Evolutionary conservation across 1,284 basidiomycete species (phyloP).

Genomic region (Tilletia walkeri): DNA sequence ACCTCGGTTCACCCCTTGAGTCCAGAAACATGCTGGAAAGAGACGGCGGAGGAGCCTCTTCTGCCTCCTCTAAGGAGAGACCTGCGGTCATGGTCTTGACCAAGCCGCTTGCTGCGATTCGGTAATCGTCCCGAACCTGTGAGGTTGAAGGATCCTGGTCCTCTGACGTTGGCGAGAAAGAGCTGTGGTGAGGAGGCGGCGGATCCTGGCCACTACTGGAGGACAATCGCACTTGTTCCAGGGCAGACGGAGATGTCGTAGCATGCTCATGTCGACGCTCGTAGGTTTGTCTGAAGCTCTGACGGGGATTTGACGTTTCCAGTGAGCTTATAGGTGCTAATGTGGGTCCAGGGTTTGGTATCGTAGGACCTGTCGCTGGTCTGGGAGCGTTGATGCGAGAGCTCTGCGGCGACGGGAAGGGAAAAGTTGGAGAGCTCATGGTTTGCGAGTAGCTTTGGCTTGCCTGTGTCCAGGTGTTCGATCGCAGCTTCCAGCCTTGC

Average conservation of each 20-base stretch:
- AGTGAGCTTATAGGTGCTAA: too few species aligned
- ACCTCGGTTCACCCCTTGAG: not conserved
- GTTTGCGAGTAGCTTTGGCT: not conserved
- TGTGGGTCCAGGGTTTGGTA: too few species aligned
- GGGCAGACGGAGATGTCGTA: too few species aligned
- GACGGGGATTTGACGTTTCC: too few species aligned
- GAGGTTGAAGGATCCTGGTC: too few species aligned
- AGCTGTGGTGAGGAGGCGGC: not conserved
- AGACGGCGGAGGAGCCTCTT: slow-evolving; percentile 19
- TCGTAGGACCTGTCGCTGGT: too few species aligned
- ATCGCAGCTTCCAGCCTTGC: not conserved
- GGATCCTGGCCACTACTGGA: too few species aligned
- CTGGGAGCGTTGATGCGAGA: too few species aligned
- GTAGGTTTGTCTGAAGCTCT: too few species aligned
- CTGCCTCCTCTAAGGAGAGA: not conserved
- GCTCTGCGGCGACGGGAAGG: not conserved
- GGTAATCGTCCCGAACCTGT: not conserved
- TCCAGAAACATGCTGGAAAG: not conserved
- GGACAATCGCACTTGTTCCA: too few species aligned
- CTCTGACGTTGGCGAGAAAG: not conserved
- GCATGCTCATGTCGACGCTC: too few species aligned
- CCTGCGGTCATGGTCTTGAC: not conserved
- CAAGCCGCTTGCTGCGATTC: not conserved
- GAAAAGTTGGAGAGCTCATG: not conserved
- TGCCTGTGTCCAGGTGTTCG: not conserved